phyloP scores from a whole-genome alignment of 208 protist genomes.

The Plasmodiophora brassicae region DNA sequence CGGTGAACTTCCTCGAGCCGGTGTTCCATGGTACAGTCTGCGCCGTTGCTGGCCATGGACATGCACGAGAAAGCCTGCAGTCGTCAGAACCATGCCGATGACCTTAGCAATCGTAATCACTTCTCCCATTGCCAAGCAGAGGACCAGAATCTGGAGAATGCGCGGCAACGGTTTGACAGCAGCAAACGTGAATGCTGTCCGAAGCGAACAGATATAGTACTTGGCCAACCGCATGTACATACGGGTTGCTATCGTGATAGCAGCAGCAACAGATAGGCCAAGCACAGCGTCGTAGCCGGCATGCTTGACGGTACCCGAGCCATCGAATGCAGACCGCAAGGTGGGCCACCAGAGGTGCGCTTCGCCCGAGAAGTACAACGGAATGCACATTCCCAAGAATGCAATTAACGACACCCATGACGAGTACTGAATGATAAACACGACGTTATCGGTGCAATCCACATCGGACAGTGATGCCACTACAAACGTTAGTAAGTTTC shows the following conservation, averaged over 20 bases:
- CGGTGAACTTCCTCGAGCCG: neutral
- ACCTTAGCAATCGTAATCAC: neutral
- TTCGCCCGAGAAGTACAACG: neutral
- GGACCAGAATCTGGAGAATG: neutral
- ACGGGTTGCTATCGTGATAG: neutral
- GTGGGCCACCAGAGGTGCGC: neutral
- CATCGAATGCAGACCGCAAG: neutral
- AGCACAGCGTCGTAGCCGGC: neutral
- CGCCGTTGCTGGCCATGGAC: neutral
- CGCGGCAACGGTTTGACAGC: neutral
- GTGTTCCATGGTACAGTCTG: neutral
- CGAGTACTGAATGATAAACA: slow-evolving; percentile 1
- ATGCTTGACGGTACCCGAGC: neutral
- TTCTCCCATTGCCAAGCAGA: neutral
- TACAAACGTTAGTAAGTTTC: too few species aligned
- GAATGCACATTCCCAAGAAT: neutral
- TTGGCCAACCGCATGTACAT: slow-evolving; percentile 22
- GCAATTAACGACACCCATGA: slow-evolving; percentile 7
- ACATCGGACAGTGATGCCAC: neutral
- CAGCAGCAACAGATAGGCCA: neutral
- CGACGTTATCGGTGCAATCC: neutral
- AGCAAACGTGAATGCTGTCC: slow-evolving; percentile 15
- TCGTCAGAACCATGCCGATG: neutral
- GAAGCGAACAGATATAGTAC: slow-evolving; percentile 24
- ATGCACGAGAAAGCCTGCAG: neutral